Conservation (phyloP, 2,329 filamentous ascomycete species). For the Tolypocladium inflatum region DNA sequence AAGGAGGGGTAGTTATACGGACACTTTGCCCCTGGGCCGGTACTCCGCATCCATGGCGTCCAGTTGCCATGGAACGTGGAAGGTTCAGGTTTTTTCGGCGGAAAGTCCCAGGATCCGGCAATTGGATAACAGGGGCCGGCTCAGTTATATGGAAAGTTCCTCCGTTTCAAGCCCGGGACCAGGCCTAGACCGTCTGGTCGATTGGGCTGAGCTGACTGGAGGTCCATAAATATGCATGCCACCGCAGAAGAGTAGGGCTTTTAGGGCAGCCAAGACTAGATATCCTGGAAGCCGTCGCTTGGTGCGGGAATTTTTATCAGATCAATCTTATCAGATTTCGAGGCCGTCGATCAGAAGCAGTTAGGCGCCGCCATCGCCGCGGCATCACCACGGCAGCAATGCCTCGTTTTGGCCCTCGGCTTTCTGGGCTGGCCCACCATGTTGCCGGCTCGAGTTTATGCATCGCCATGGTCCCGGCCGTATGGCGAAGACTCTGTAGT, state of each 20-base stretch:
- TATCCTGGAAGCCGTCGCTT: background rate
- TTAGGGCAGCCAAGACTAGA: background rate
- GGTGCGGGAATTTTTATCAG: slow-evolving; percentile 4
- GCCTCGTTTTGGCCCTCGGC: background rate
- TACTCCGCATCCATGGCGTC: background rate
- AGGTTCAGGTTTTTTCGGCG: background rate
- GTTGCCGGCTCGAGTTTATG: background rate
- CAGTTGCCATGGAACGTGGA: background rate
- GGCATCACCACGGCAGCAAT: background rate
- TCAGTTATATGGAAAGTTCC: background rate
- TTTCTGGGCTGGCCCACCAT: background rate
- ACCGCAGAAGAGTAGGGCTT: background rate
- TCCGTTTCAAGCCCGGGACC: background rate
- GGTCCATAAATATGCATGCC: background rate
- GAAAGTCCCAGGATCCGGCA: background rate
- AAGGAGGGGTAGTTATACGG: background rate
- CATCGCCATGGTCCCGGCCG: background rate
- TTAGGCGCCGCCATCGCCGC: background rate
- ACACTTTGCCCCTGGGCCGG: background rate
- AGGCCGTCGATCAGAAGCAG: background rate
- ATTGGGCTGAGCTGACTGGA: background rate
- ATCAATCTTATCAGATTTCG: slow-evolving; percentile 4
- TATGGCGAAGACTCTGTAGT: background rate
- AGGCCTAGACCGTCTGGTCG: background rate
- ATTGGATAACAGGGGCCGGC: background rate